Conservation (phyloP, 208 protist species). For the Leishmania braziliensis region DNA sequence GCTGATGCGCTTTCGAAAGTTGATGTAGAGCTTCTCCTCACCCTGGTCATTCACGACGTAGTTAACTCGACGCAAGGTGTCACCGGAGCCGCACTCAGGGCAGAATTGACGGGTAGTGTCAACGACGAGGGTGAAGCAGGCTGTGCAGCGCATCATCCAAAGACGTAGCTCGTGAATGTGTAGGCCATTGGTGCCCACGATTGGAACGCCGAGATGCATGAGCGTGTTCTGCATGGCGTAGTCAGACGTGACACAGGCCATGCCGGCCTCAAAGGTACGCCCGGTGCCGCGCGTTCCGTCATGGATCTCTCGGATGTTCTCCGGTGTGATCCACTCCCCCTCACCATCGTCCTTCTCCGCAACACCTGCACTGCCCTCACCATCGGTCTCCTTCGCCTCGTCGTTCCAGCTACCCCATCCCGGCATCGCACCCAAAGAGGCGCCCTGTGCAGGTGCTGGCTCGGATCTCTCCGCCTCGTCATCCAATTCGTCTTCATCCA, state of each 20-base stretch:
- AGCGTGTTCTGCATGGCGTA: conserved; percentile 96
- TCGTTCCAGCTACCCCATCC: conserved; percentile 45
- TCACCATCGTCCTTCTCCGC: conserved; percentile 60
- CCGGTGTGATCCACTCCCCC: conserved; percentile 93
- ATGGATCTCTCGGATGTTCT: conserved; percentile 76
- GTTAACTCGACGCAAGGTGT: conserved; percentile 91
- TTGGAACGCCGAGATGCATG: conserved; percentile 89
- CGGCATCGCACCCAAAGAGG: conserved; percentile 12
- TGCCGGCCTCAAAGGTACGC: conserved; percentile 66
- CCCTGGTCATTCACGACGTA: conserved; percentile 87
- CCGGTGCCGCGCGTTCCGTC: conserved; percentile 20
- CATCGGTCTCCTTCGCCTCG: conserved; percentile 13
- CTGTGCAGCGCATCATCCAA: conserved; percentile 91
- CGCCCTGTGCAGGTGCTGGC: not conserved
- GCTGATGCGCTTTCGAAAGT: conserved; percentile 82
- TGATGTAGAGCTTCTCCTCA: conserved; percentile 90
- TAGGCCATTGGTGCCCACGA: conserved; percentile 89
- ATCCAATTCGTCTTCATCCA: conserved; percentile 18
- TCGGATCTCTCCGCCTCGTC: conserved; percentile 41
- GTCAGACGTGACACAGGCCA: conserved; percentile 94
- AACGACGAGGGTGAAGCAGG: conserved; percentile 83
- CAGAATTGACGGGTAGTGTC: conserved; percentile 95
- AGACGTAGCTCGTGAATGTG: conserved; percentile 86
- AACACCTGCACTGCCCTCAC: conserved; percentile 30
- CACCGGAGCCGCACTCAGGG: conserved; percentile 81